Evolutionary conservation across 2,329 filamentous ascomycete species (phyloP), one percentile per base, ranked within the genome.

Genomic region (Mariannaea elegans): DNA sequence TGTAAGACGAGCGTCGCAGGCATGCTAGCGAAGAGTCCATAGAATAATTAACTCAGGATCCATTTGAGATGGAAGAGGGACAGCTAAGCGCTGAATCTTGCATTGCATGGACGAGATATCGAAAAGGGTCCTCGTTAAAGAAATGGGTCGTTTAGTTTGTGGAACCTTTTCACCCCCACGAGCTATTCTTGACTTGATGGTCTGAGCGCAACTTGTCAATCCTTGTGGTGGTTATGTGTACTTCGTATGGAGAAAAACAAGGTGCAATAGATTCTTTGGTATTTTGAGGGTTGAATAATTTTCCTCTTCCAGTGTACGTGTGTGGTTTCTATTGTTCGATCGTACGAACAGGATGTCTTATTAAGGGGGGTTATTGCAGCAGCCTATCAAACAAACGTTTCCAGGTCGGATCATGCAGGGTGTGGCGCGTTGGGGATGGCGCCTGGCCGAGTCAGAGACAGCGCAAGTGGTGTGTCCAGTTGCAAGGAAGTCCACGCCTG

Each of bases 381-480:
- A 36, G 38, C 64, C 51, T 60, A 69, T 52, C 47, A 62, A 49
- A 21, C 47, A 38, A 38, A 32, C 38, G 44, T n/a, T 21, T 44
- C 41, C 21, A 44, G 23, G 46, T 59, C 41, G 36, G 49, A 36
- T 27, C 24, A 51, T 55, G 36, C 38, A 47, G 39, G 46, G 50
- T 32, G 38, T 63, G 36, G 59, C 55, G 44, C 46, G 49, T 47
- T 51, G 45, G 44, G 29, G 41, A 48, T 50, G 51, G 51, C 13
- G 19, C 45, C 52, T 23, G 16, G 56, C 44, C 55, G 50, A 61
- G 16, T 36, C 36, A 53, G 53, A 62, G 60, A 65, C 48, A 62
- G 36, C 46, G 48, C 36, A 24, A 49, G 59, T 52, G 56, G 50
- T 56, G 45, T 50, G 57, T 56, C 55, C 45, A 61, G 58, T 62